Evolutionary conservation across 2,329 filamentous ascomycete genomes (phyloP).

Genomic region (Tothia fuscella): DNA sequence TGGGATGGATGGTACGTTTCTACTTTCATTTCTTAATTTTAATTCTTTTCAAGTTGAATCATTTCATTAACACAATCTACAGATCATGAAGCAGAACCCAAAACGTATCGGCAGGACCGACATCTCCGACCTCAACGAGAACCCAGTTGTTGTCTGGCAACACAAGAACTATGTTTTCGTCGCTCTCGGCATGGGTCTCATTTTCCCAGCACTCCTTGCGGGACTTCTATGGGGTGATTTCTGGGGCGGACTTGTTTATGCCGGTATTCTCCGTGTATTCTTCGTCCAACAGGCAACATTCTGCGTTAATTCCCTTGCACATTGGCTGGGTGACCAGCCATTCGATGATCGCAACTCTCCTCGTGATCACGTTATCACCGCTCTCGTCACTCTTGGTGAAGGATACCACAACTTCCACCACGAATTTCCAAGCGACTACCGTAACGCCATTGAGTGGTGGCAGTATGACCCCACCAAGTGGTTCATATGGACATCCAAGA

Average conservation of each 20-base stretch:
- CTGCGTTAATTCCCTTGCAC: constrained; percentile 42
- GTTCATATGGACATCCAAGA: constrained; percentile 32
- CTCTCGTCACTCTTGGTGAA: constrained; percentile 31
- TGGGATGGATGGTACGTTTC: constrained; percentile 37
- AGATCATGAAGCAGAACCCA: constrained; percentile 39
- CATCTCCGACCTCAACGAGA: constrained; percentile 40
- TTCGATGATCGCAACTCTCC: constrained; percentile 34
- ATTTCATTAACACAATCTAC: too few relatives aligned
- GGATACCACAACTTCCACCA: constrained; percentile 36
- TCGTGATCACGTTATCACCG: constrained; percentile 31
- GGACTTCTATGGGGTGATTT: constrained; percentile 39
- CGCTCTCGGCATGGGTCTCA: constrained; percentile 35
- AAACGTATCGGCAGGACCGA: constrained; percentile 40
- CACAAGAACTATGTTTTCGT: constrained; percentile 38
- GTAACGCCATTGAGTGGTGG: constrained; percentile 26
- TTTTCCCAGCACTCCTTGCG: constrained; percentile 37
- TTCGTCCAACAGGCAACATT: constrained; percentile 42
- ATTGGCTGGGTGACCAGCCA: constrained; percentile 38
- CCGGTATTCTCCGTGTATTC: constrained; percentile 40
- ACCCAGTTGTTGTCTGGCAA: constrained; percentile 38
- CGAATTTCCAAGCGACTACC: constrained; percentile 33
- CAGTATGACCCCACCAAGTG: constrained; percentile 33
- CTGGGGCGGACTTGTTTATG: constrained; percentile 39
- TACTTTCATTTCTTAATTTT: neutral
- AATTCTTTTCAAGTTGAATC: neutral